Evolutionary conservation across 2,329 filamentous ascomycete genomes (phyloP), one percentile per base, ranked within the genome.

Genomic region (Alternaria atra): DNA sequence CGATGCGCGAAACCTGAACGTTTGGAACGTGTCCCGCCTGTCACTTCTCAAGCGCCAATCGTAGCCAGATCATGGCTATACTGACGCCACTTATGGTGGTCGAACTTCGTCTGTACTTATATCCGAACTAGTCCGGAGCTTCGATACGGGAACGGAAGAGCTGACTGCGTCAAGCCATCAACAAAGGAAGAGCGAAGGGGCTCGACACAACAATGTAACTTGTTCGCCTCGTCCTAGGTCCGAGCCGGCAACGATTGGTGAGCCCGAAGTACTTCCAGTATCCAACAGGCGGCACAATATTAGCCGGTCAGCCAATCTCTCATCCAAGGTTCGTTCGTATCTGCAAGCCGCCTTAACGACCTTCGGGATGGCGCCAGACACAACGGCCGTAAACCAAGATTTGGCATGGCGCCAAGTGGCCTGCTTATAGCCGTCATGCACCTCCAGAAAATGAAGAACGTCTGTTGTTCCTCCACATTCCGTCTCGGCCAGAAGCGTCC

Each of bases 251-350:
- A 25, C 27, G n/a, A 58, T 25, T 10, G 20, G 23, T 46, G 51
- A 34, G n/a, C 12, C 10, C 23, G 27, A 47, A 37, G 46, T 52
- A 46, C 17, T 52, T 37, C 44, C 52, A 51, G 25, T 44, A 13
- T 35, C 43, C 30, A 37, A 37, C 29, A 8, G 37, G 43, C 47
- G 40, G 60, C 44, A 53, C 53, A 62, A 53, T 34, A 64, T 65
- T 67, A 67, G 42, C 65, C 65, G 58, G 65, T 57, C 58, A 58
- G 53, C 60, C 48, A 57, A 53, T 56, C 50, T 54, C 17, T 47
- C n/a, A n/a, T 51, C 17, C 34, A 32, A 25, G 32, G 32, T 44
- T 47, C 42, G 52, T 43, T 55, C 63, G 48, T 52, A 54, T 58
- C 39, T 63, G 53, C 56, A 54, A 42, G 23, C 39, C 23, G 25